phyloP scores from a whole-genome alignment of 1,139 yeast species.

The Candida dubliniensis region DNA sequence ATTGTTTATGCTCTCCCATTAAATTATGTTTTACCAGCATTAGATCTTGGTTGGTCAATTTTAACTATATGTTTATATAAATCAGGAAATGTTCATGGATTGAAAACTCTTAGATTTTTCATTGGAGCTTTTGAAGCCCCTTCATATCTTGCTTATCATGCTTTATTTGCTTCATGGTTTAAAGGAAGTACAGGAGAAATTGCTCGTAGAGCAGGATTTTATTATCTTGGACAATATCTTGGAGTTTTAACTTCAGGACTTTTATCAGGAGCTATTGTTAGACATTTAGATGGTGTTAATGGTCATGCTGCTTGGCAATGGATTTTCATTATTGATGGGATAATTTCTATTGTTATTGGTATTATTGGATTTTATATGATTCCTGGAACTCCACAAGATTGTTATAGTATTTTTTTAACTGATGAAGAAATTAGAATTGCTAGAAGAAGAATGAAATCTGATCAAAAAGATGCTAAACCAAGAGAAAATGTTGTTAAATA shows the following conservation, averaged over 20 bases:
- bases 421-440: constrained; percentile 69
- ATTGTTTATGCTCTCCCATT: constrained; percentile 50
- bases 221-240: constrained; percentile 58
- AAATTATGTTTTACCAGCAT: constrained; percentile 53
- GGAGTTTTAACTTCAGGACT: constrained; percentile 66
- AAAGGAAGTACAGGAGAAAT: constrained; percentile 51
- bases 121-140: constrained; percentile 66
- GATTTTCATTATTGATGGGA: constrained; percentile 69
- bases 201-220: constrained; percentile 60
- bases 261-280: constrained; percentile 59
- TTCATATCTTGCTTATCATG: constrained; percentile 59
- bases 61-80: constrained; percentile 57
- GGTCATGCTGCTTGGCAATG: constrained; percentile 71
- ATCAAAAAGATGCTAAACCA: constrained; percentile 36
- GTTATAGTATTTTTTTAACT: constrained; percentile 54
- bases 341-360: constrained; percentile 60
- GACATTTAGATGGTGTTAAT: constrained; percentile 43
- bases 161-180: constrained; percentile 63
- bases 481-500: constrained; percentile 28
- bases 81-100: constrained; percentile 46
- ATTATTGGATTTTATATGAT: constrained; percentile 58
- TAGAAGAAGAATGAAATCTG: constrained; percentile 51
- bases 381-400: constrained; percentile 70
- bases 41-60: constrained; percentile 67
- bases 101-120: constrained; percentile 59